A percentile compares a stretch with the other conserved stretches of the same genome.
Evolutionary conservation across 208 protist species (phyloP).

Genomic region (Leishmania major): DNA sequence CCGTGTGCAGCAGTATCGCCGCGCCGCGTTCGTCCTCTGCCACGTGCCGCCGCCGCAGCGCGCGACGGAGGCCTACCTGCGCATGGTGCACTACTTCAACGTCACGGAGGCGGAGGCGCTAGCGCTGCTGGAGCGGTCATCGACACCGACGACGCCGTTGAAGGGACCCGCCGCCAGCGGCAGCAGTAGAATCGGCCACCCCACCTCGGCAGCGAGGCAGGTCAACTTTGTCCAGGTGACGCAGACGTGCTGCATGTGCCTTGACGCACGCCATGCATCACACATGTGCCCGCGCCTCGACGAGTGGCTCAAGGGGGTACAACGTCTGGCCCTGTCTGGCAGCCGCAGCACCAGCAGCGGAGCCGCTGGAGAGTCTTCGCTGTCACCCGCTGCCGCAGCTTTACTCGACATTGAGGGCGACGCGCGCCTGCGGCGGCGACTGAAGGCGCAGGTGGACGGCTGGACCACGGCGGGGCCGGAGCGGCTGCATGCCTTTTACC

Average conservation of each 20-base stretch:
- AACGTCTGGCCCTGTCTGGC: constrained; percentile 20
- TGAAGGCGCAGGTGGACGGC: constrained; percentile 80
- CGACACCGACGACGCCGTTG: neutral
- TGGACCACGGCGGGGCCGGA: constrained; percentile 85
- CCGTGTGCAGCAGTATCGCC: constrained; percentile 64
- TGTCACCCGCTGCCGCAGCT: neutral
- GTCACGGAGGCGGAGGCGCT: constrained; percentile 70
- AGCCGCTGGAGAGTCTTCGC: neutral
- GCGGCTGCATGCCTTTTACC: constrained; percentile 79
- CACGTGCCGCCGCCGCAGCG: constrained; percentile 73
- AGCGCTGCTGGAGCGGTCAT: constrained; percentile 36
- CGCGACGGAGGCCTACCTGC: constrained; percentile 58
- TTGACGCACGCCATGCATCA: constrained; percentile 82
- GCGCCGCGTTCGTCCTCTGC: constrained; percentile 85
- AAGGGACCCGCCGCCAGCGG: neutral
- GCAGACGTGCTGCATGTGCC: constrained; percentile 88
- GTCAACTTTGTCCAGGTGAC: constrained; percentile 88
- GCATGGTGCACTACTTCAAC: constrained; percentile 66
- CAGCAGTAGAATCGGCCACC: neutral
- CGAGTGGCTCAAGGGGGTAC: constrained; percentile 63
- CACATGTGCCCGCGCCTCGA: constrained; percentile 68
- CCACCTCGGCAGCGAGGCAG: neutral
- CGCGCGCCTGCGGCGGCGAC: constrained; percentile 31
- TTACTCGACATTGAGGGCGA: constrained; percentile 19
- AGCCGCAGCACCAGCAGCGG: neutral